Conservation (phyloP, 106 monocot genomes). For the Phalaenopsis equestris region DNA sequence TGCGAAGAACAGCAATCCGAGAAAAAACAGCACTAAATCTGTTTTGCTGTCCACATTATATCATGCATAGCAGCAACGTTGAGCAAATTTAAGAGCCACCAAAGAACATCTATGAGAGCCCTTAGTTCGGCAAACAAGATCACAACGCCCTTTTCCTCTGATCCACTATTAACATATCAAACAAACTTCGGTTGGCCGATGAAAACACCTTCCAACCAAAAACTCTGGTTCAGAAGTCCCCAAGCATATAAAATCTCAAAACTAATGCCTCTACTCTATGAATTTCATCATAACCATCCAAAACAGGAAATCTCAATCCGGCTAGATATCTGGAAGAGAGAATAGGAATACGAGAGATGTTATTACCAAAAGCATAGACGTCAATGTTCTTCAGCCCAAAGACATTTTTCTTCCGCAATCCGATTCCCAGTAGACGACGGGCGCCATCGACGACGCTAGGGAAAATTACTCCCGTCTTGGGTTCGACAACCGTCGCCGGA, state of each 20-base stretch:
- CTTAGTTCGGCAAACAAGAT: too few species aligned
- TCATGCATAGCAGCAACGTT: too few species aligned
- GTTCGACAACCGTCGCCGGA: constrained; percentile 32
- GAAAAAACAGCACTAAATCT: too few species aligned
- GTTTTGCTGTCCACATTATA: too few species aligned
- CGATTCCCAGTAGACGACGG: constrained; percentile 48
- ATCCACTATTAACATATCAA: neutral
- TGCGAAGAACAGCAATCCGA: too few species aligned
- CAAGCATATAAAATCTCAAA: too few species aligned
- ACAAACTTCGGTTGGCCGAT: neutral
- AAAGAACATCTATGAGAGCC: too few species aligned
- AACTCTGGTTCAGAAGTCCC: neutral
- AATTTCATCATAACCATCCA: neutral
- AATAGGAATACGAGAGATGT: neutral
- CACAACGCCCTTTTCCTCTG: too few species aligned
- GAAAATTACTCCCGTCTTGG: constrained; percentile 57
- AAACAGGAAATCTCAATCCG: neutral
- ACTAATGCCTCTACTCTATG: neutral
- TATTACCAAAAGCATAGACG: constrained; percentile 77
- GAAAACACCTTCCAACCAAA: neutral
- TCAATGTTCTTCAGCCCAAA: constrained; percentile 80
- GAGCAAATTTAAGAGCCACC: too few species aligned
- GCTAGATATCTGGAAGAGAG: neutral
- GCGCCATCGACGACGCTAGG: constrained; percentile 40
- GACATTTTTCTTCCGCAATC: constrained; percentile 53